These are phyloP conservation scores for Cryptococcus sp. DNA, from an alignment of 1,284 basidiomycete genomes.

Conservation along the genomic window DNA sequence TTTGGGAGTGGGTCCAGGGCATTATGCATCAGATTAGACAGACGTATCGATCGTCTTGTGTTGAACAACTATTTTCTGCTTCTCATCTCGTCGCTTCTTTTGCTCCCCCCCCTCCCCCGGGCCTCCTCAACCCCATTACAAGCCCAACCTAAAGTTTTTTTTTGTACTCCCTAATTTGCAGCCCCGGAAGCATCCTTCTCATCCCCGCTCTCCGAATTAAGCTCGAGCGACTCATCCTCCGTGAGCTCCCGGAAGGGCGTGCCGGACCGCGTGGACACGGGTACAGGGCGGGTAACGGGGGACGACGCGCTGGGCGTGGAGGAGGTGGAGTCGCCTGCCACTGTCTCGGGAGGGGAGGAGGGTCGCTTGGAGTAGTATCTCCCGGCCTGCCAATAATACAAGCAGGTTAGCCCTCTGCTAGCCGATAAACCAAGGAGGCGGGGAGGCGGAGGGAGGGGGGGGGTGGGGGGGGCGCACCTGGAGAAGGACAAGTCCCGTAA, in stretches of 20 bases:
- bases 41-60: too few relatives aligned
- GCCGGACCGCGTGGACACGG: slow-evolving; percentile 19
- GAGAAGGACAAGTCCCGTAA: slow-evolving; percentile 47
- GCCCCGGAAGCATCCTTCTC: too few relatives aligned
- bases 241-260: slow-evolving; percentile 46
- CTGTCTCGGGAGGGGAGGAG: slow-evolving; percentile 13
- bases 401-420: neutral
- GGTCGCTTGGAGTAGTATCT: slow-evolving; percentile 38
- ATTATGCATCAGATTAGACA: neutral
- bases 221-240: slow-evolving; percentile 38
- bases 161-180: too few relatives aligned
- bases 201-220: slow-evolving; percentile 7
- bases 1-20: neutral
- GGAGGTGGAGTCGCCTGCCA: slow-evolving; percentile 2
- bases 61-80: neutral
- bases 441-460: neutral
- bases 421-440: neutral
- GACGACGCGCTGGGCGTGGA: slow-evolving; percentile 10
- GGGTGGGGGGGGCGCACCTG: slow-evolving; percentile 31
- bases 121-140: too few relatives aligned
- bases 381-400: slow-evolving; percentile 31
- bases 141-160: too few relatives aligned
- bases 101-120: neutral
- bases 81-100: neutral
- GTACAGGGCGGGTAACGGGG: slow-evolving; percentile 7